Conservation (phyloP, 257 asterid species). For the Gentiana dahurica region DNA sequence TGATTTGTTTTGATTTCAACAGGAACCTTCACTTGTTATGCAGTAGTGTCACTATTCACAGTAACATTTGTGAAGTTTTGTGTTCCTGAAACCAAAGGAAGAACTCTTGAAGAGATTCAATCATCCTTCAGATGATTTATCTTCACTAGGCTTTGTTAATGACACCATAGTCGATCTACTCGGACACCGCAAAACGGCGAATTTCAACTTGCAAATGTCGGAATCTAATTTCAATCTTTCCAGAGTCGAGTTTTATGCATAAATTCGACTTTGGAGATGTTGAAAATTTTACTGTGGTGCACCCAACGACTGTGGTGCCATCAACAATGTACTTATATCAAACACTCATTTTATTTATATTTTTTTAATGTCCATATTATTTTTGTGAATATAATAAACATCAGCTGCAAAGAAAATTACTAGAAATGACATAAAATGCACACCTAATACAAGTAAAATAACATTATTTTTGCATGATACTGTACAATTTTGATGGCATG, state of each 20-base stretch:
- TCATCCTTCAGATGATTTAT: conserved; percentile 40
- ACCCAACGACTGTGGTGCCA: neutral
- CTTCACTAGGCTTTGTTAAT: neutral
- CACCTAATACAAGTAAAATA: too few species aligned
- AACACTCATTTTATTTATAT: conserved; percentile 4
- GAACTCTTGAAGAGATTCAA: conserved; percentile 77
- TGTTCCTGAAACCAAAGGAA: conserved; percentile 94
- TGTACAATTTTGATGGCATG: too few species aligned
- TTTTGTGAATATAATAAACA: conserved; percentile 3
- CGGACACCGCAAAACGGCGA: neutral
- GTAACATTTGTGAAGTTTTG: conserved; percentile 46
- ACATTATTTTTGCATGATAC: too few species aligned
- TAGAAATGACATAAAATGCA: too few species aligned
- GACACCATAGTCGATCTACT: too few species aligned
- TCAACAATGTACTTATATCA: neutral
- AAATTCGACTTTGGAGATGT: neutral
- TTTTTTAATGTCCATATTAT: neutral
- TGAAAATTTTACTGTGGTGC: neutral
- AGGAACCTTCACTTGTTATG: conserved; percentile 69
- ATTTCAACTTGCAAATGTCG: too few species aligned
- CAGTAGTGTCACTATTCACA: conserved; percentile 44
- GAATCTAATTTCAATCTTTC: too few species aligned
- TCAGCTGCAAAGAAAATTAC: neutral
- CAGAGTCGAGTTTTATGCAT: too few species aligned
- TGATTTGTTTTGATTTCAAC: conserved; percentile 16